A percentile compares a stretch with the other conserved stretches of the same genome.
Evolutionary conservation across 1,284 basidiomycete species (phyloP).

Genomic region (Cutaneotrichosporon cavernicola): DNA sequence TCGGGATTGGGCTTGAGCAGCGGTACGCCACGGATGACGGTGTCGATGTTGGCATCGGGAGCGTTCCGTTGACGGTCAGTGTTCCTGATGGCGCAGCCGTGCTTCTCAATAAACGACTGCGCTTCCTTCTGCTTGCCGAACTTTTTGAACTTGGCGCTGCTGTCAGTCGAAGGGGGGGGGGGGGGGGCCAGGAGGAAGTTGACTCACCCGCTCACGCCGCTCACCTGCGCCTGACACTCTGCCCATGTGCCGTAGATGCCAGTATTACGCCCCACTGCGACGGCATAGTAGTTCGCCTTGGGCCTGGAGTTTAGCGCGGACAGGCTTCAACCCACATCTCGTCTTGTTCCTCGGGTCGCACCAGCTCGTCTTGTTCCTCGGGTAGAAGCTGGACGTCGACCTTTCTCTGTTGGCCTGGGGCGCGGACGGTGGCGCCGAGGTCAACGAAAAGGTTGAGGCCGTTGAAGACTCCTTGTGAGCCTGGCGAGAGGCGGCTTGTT

Average conservation of each 20-base stretch:
- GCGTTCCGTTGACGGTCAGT: neutral
- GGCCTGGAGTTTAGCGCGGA: constrained; percentile 34
- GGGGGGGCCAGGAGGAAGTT: neutral
- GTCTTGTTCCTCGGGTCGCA: neutral
- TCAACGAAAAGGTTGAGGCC: neutral
- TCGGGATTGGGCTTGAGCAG: neutral
- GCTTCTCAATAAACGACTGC: constrained; percentile 23
- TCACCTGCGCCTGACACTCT: constrained; percentile 47
- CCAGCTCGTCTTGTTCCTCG: too few species aligned
- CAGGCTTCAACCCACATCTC: neutral
- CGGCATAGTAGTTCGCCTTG: constrained; percentile 50
- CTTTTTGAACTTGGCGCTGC: constrained; percentile 50
- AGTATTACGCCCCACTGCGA: constrained; percentile 37
- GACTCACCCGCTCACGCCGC: constrained; percentile 42
- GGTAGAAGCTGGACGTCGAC: neutral
- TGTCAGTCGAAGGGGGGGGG: neutral
- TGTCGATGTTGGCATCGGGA: neutral
- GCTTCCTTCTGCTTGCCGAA: constrained; percentile 42
- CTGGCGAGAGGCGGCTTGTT: neutral
- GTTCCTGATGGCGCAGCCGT: neutral
- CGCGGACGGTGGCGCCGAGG: neutral
- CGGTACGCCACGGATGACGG: neutral
- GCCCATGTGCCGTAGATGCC: constrained; percentile 50
- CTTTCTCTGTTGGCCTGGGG: neutral
- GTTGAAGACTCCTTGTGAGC: neutral